These are phyloP conservation scores for Vigna unguiculata DNA, from an alignment of 306 rosid genomes.

Conservation along the genomic window DNA sequence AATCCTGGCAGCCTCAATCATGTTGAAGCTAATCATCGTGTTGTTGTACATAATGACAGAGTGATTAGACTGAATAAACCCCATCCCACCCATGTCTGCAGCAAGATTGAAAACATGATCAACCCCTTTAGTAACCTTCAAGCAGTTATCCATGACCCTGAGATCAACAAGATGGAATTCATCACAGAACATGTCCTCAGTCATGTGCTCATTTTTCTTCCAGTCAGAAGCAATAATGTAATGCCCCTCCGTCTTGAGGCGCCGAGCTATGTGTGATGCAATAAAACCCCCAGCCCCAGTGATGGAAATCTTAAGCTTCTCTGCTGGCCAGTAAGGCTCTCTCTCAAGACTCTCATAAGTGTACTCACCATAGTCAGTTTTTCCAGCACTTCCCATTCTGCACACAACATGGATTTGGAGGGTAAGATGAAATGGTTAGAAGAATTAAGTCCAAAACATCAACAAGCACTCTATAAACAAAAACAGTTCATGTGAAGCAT, in stretches of 20 bases:
- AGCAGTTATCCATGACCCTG: conserved; percentile 97
- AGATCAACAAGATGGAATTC: conserved; percentile 98
- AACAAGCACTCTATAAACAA: conserved; percentile 8
- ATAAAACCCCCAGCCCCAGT: conserved; percentile 99
- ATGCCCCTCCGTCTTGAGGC: conserved; percentile 94
- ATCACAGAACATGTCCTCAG: conserved; percentile 96
- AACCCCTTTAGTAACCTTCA: conserved; percentile 81
- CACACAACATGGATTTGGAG: conserved; percentile 38
- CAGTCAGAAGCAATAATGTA: conserved; percentile 95
- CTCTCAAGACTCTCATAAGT: conserved; percentile 92
- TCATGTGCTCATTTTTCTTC: conserved; percentile 99
- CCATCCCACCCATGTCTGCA: conserved; percentile 99
- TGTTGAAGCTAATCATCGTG: conserved; percentile 98
- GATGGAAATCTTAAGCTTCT: conserved; percentile 87
- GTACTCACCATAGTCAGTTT: conserved; percentile 74
- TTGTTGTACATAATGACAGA: conserved; percentile 96
- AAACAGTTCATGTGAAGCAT: conserved; percentile 7
- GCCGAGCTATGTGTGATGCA: conserved; percentile 95
- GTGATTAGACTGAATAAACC: conserved; percentile 96
- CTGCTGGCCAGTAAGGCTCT: conserved; percentile 92
- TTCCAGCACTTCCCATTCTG: conserved; percentile 91
- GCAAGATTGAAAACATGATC: conserved; percentile 98
- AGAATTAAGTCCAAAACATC: conserved; percentile 23
- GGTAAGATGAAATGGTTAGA: neutral
- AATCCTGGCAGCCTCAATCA: conserved; percentile 93